A percentile compares a stretch with the other conserved stretches of the same genome.
Conservation (phyloP, 2,329 filamentous ascomycete genomes). For the Sphaerulina musiva region DNA sequence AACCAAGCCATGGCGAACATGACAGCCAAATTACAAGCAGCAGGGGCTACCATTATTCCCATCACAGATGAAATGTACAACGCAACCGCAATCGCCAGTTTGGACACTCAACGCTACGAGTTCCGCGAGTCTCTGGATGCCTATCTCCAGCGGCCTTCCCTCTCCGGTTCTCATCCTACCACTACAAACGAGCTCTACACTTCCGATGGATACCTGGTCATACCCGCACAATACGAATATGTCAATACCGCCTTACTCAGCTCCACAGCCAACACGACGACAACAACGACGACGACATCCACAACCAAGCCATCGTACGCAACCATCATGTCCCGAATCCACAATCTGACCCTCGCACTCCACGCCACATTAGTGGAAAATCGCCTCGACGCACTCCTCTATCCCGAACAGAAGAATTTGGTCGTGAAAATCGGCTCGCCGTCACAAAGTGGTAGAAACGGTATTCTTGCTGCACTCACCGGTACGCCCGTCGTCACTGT, state of each 20-base stretch:
- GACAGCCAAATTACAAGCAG: slow-evolving; percentile 40
- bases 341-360: slow-evolving; percentile 47
- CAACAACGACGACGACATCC: not conserved
- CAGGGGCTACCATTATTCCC: slow-evolving; percentile 48
- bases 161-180: slow-evolving; percentile 40
- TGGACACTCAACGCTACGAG: slow-evolving; percentile 58
- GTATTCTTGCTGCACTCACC: slow-evolving; percentile 50
- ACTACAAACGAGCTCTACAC: slow-evolving; percentile 48
- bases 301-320: slow-evolving; percentile 36
- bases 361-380: slow-evolving; percentile 46
- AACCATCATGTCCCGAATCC: slow-evolving; percentile 44
- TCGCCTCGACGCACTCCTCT: slow-evolving; percentile 53
- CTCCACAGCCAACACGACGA: slow-evolving; percentile 42
- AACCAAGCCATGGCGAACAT: slow-evolving; percentile 48
- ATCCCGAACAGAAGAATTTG: slow-evolving; percentile 59
- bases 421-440: slow-evolving; percentile 53
- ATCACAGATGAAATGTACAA: slow-evolving; percentile 49
- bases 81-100: slow-evolving; percentile 41
- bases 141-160: slow-evolving; percentile 47
- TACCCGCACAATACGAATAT: slow-evolving; percentile 53
- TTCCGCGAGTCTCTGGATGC: slow-evolving; percentile 50
- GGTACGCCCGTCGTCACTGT: slow-evolving; percentile 50
- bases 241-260: slow-evolving; percentile 47
- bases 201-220: slow-evolving; percentile 51
- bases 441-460: slow-evolving; percentile 55